These are phyloP conservation scores for Quercus alba DNA, from an alignment of 306 rosid species.

Conservation along the genomic window DNA sequence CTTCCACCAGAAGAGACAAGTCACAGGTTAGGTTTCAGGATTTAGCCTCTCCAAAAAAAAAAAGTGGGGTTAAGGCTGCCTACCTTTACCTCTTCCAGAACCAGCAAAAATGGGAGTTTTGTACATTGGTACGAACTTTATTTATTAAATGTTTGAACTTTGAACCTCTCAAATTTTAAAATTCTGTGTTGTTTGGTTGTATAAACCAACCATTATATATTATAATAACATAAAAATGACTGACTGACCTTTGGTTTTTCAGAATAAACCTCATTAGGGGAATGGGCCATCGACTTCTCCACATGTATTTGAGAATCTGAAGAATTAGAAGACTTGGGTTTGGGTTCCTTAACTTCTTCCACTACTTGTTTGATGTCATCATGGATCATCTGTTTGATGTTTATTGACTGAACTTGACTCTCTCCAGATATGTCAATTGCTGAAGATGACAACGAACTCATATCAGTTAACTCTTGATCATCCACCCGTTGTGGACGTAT, in stretches of 20 bases:
- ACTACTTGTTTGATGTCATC: conserved; percentile 12
- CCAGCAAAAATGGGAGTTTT: too few species aligned
- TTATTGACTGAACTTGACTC: conserved; percentile 11
- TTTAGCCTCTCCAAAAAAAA: too few species aligned
- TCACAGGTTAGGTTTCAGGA: too few species aligned
- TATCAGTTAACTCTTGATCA: conserved; percentile 36
- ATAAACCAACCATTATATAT: neutral
- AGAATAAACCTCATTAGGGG: conserved; percentile 17
- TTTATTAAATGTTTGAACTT: too few species aligned
- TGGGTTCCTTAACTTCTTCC: conserved; percentile 25
- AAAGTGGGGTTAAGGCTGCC: too few species aligned
- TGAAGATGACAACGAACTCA: conserved; percentile 24
- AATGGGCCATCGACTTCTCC: conserved; percentile 27
- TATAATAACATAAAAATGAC: conserved; percentile 6
- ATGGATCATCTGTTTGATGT: conserved; percentile 14
- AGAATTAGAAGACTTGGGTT: conserved; percentile 24
- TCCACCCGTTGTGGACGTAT: conserved; percentile 7
- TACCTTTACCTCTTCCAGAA: too few species aligned
- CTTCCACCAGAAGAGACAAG: too few species aligned
- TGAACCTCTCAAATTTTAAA: neutral
- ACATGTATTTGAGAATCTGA: conserved; percentile 19
- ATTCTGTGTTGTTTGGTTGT: neutral
- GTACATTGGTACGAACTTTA: too few species aligned
- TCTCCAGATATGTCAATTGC: conserved; percentile 21
- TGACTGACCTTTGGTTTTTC: conserved; percentile 41